phyloP scores from a whole-genome alignment of 768 basidiomycete genomes.

The Floccularia luteovirens region DNA sequence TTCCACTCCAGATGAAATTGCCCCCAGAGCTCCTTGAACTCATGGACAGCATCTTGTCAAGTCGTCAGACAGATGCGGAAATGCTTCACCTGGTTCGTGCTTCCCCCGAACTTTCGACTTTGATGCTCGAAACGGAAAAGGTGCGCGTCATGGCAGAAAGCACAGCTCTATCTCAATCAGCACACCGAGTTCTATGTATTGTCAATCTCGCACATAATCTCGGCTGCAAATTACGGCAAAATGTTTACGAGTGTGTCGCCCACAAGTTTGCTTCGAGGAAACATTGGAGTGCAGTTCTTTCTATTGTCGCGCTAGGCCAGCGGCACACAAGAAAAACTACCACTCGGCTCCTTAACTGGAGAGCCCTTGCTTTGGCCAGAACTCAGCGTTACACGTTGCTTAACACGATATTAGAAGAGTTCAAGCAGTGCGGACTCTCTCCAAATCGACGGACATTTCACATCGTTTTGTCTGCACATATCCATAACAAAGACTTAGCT shows the following conservation, averaged over 20 bases:
- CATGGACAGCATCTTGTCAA: conserved; percentile 4
- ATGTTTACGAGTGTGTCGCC: conserved; percentile 51
- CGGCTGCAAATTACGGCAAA: conserved; percentile 42
- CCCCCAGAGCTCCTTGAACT: no score
- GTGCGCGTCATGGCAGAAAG: conserved; percentile 21
- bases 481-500: conserved; percentile 59
- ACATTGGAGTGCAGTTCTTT: conserved; percentile 44
- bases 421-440: conserved; percentile 30
- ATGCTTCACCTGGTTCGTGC: conserved; percentile 6
- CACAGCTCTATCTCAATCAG: conserved; percentile 22
- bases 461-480: conserved; percentile 55
- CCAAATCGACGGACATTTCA: conserved; percentile 65
- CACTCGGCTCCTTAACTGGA: conserved; percentile 63
- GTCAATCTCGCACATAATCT: conserved; percentile 40
- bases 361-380: conserved; percentile 53
- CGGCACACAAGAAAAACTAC: conserved; percentile 42
- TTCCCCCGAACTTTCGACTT: conserved; percentile 12
- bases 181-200: conserved; percentile 33
- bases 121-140: conserved; percentile 24
- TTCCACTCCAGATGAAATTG: no score
- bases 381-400: conserved; percentile 38
- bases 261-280: conserved; percentile 36
- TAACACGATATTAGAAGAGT: conserved; percentile 39
- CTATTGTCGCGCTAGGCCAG: conserved; percentile 39
- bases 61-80: background rate